Percentiles rank a stretch among this genome's conserved stretches.
Evolutionary conservation across 2,329 filamentous ascomycete species (phyloP).

Genomic region (Teratosphaeriaceae sp.): DNA sequence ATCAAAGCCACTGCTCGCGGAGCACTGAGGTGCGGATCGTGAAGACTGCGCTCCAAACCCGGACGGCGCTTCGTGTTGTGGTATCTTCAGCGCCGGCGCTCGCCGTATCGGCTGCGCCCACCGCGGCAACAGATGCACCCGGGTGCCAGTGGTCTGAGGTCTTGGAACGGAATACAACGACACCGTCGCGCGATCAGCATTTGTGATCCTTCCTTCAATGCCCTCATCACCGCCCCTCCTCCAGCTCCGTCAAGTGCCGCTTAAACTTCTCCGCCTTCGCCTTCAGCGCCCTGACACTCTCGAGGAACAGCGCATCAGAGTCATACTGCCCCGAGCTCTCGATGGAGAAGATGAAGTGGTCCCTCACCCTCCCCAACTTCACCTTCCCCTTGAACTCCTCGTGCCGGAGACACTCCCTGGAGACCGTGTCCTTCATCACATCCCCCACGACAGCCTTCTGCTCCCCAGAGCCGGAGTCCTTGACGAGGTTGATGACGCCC

Average conservation of each 20-base stretch:
- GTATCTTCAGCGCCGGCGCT: too few species aligned
- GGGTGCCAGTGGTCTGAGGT: too few species aligned
- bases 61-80: too few species aligned
- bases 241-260: conserved; percentile 53
- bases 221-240: conserved; percentile 24
- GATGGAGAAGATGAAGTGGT: conserved; percentile 96
- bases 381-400: conserved; percentile 94
- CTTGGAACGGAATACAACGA: too few species aligned
- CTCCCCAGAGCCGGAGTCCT: conserved; percentile 64
- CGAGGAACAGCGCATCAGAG: conserved; percentile 87
- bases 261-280: conserved; percentile 71
- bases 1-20: too few species aligned
- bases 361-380: conserved; percentile 78
- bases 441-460: conserved; percentile 81
- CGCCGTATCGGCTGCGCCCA: too few species aligned
- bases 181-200: neutral
- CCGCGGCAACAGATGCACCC: too few species aligned
- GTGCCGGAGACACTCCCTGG: conserved; percentile 84
- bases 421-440: conserved; percentile 91
- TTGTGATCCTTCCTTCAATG: neutral
- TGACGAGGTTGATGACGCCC: conserved; percentile 78
- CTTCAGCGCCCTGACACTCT: conserved; percentile 79
- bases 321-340: conserved; percentile 95
- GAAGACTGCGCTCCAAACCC: too few species aligned
- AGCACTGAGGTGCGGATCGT: too few species aligned